A percentile compares a stretch with the other conserved stretches of the same genome.
Evolutionary conservation across 371 early-diverging fungal species (phyloP).

Genomic region (Mortierella sp.): DNA sequence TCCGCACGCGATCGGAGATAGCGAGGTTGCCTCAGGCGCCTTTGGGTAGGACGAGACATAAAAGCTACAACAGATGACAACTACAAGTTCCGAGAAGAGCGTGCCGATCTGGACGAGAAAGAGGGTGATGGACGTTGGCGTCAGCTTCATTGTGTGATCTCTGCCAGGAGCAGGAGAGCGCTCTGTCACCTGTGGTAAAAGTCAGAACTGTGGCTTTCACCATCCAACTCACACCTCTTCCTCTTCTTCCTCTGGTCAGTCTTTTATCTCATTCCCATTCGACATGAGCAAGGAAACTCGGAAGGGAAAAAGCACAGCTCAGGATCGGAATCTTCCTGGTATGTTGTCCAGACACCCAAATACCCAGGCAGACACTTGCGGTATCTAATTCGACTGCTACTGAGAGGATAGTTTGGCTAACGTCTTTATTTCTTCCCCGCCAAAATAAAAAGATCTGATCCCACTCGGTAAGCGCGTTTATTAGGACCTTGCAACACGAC

Average conservation of each 20-base stretch:
- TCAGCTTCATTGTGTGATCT: slow-evolving; percentile 31
- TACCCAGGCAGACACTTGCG: not conserved
- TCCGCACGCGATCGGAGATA: slow-evolving; percentile 26
- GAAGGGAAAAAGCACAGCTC: slow-evolving; percentile 29
- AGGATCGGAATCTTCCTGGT: slow-evolving; percentile 42
- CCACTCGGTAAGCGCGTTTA: slow-evolving; percentile 44
- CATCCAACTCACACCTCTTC: too few relatives aligned
- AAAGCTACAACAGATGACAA: slow-evolving; percentile 28
- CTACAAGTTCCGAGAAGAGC: slow-evolving; percentile 26
- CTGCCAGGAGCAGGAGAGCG: too few relatives aligned
- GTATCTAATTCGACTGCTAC: not conserved
- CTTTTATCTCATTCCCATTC: not conserved
- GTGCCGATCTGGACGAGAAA: slow-evolving; percentile 30
- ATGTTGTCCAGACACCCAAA: not conserved
- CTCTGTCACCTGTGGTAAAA: too few relatives aligned
- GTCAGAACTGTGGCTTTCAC: too few relatives aligned
- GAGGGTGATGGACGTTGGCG: slow-evolving; percentile 38
- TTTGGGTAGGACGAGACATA: slow-evolving; percentile 39
- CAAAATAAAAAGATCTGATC: slow-evolving; percentile 26
- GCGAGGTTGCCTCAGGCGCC: slow-evolving; percentile 20
- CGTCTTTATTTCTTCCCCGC: not conserved
- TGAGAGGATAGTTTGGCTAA: not conserved
- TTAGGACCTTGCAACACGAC: too few relatives aligned
- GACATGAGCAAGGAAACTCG: slow-evolving; percentile 51
- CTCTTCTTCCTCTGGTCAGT: too few relatives aligned